Base-by-base conservation (phyloP, 345 rosid genomes). In the Lagerstroemia speciosa region DNA sequence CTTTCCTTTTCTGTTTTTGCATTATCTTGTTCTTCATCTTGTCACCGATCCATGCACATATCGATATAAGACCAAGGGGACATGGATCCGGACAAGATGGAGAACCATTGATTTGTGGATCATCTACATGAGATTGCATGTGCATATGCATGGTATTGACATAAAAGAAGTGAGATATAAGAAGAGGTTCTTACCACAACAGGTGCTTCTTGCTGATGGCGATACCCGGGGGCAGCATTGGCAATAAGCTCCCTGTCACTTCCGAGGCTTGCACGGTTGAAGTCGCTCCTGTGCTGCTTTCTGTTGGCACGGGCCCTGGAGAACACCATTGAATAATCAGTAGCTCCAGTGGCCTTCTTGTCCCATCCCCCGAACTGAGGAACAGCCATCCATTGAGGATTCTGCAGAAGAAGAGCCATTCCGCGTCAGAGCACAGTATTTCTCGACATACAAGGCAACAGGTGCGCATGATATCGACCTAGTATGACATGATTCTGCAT, bases 301-400 rank as follows among this genome's bases (percentile, higher is more conserved):
- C 85, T 81, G 31, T 86, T 82, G 15, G 86, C 92, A 0, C 94
- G 90, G 73, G 98, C 96, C 66, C 37, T 73, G 0, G 85, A 69
- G 69, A 92, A 92, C 36, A 83, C 89, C 76, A 84, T 58, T 29
- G 98, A 86, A 70, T 92, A 92, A 63, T 85, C 71, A 3, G 89
- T 83, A 8, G 77, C 76, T 30, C 78, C 84, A 5, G 76, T 68
- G 63, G 71, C 76, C 66, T 76, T 77, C 32, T 81, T 83, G 69
- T 87, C 90, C 96, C 98, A 89, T 30, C 79, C 92, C 73, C 96
- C 98, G 50, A 92, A 92, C 79, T 85, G 88, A 60, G 96, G 98
- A 57, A 87, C 80, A 40, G 93, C 69, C 72, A 62, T 66, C 86
- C 83, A 79, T 22, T 77, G 82, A 69, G 40, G 53, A 38, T 78